A percentile compares a stretch with the other conserved stretches of the same genome.
These are phyloP conservation scores for Penicillium sp. DNA, from an alignment of 2,329 filamentous ascomycete species.

Conservation along the genomic window DNA sequence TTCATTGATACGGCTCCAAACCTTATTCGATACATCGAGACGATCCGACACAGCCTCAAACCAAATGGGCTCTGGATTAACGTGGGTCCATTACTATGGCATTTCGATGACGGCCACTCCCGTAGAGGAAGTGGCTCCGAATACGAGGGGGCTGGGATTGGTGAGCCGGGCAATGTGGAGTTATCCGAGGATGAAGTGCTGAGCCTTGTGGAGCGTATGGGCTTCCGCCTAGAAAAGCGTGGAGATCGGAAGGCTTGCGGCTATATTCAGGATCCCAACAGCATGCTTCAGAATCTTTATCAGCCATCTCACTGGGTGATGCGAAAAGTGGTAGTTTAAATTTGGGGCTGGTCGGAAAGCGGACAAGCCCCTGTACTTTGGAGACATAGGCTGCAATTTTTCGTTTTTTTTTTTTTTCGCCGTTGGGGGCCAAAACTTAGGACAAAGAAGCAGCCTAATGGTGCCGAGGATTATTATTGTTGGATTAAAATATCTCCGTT, in stretches of 20 bases:
- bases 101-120: conserved; percentile 68
- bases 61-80: conserved; percentile 83
- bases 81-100: conserved; percentile 88
- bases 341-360: neutral
- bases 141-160: conserved; percentile 60
- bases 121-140: conserved; percentile 20
- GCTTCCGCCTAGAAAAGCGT: conserved; percentile 69
- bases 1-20: conserved; percentile 98
- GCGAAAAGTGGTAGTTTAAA: conserved; percentile 55
- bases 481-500: neutral
- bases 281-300: conserved; percentile 85
- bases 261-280: conserved; percentile 81
- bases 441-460: neutral
- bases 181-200: conserved; percentile 86
- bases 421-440: conserved; percentile 5
- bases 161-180: conserved; percentile 86
- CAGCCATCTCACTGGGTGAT: conserved; percentile 81
- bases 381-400: neutral
- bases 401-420: neutral
- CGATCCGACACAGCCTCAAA: conserved; percentile 73
- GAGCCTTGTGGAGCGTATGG: conserved; percentile 67
- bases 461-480: neutral
- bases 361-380: neutral
- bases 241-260: conserved; percentile 59
- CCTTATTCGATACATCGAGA: conserved; percentile 81